phyloP scores from a whole-genome alignment of 2,329 filamentous ascomycete species.

The Blastomyces silverae region DNA sequence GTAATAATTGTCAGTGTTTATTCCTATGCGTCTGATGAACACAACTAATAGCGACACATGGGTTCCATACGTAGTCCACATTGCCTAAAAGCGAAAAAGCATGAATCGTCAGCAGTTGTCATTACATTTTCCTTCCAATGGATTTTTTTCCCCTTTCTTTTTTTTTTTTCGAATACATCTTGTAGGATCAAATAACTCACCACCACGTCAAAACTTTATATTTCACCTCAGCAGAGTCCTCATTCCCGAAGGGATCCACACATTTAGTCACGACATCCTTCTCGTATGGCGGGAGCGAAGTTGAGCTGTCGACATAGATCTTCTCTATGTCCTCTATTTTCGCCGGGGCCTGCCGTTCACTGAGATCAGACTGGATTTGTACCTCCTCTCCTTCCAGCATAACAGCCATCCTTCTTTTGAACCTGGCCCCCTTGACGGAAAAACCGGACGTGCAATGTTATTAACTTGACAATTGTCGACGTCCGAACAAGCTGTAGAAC shows the following conservation, averaged over 20 bases:
- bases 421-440: background rate
- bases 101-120: conserved; percentile 3
- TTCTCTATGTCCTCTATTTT: background rate
- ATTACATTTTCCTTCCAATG: background rate
- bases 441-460: background rate
- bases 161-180: too few relatives aligned
- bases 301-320: background rate
- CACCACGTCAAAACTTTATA: conserved; percentile 49
- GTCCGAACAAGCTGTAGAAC: background rate
- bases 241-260: conserved; percentile 38
- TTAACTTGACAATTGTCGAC: background rate
- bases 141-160: too few relatives aligned
- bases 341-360: background rate
- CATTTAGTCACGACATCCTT: background rate
- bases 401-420: background rate
- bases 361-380: background rate
- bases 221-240: conserved; percentile 41
- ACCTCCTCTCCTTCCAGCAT: background rate
- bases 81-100: conserved; percentile 30
- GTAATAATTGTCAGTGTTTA: conserved; percentile 11
- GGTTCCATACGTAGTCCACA: conserved; percentile 35
- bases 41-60: background rate
- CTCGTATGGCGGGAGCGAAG: conserved; percentile 2
- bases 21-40: conserved; percentile 13
- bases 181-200: conserved; percentile 25